A percentile compares a stretch with the other conserved stretches of the same genome.
Conservation (phyloP, 73 alveolate species). For the Durusdinium trenchii region DNA sequence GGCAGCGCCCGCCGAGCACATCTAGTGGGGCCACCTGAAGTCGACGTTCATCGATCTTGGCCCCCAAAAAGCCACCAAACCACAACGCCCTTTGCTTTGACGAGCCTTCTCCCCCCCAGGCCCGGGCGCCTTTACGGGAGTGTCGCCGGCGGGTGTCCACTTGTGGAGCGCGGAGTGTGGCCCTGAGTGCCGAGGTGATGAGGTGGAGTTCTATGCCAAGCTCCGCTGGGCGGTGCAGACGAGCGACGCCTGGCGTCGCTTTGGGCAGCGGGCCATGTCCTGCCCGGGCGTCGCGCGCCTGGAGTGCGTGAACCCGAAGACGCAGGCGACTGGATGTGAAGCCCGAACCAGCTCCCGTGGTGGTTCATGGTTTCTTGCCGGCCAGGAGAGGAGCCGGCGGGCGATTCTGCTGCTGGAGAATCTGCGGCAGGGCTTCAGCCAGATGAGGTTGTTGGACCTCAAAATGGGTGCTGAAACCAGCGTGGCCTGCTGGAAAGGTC, state of each 20-base stretch:
- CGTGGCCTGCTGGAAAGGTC: constrained; percentile 67
- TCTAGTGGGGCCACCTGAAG: too few relatives aligned
- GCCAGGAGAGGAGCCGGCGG: constrained; percentile 43
- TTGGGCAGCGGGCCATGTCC: constrained; percentile 59
- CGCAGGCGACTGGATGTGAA: neutral
- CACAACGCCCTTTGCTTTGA: too few relatives aligned
- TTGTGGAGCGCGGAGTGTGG: too few relatives aligned
- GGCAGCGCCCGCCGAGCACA: too few relatives aligned
- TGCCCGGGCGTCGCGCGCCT: constrained; percentile 79
- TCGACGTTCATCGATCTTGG: too few relatives aligned
- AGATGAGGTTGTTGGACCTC: constrained; percentile 74
- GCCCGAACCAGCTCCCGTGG: neutral
- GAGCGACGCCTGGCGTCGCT: constrained; percentile 14
- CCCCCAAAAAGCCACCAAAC: too few relatives aligned
- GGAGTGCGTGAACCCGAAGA: constrained; percentile 73
- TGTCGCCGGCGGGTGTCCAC: too few relatives aligned
- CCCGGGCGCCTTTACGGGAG: too few relatives aligned
- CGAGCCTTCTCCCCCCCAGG: too few relatives aligned
- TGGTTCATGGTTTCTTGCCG: neutral
- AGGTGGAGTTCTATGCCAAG: constrained; percentile 74
- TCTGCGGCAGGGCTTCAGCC: constrained; percentile 68
- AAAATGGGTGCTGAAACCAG: constrained; percentile 85
- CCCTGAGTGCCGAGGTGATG: constrained; percentile 39
- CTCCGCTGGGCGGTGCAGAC: constrained; percentile 9
- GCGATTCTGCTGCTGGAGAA: constrained; percentile 67